Base-by-base conservation (phyloP, 768 basidiomycete genomes). In the Russula olivacea region DNA sequence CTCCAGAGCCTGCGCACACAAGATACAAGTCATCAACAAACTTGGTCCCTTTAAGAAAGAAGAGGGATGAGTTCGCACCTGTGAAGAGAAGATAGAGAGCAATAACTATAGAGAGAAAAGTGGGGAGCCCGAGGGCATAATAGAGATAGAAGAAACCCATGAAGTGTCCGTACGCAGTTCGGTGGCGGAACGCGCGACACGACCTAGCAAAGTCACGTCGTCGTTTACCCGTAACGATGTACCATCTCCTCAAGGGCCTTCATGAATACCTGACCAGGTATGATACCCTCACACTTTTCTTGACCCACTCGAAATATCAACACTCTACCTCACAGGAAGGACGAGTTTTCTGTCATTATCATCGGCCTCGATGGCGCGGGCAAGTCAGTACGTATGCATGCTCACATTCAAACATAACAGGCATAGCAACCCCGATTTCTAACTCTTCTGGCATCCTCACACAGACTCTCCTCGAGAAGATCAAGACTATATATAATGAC, bases 301-400 rank as follows among this genome's bases (percentile, higher is more conserved):
- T 19, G 6, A 7, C n/a, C 21, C 5, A 17, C 30, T 30, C 17
- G 7, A 30, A 19, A 15, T 45, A 1, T 15, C 10, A 17, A 32
- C 15, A 21, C 41, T 34, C 4, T 32, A 6, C 10, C 15, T n/a
- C 23, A 30, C 69, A 89, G 89, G 72, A 91, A 89, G 71, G 86
- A 91, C 63, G 92, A 96, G 69, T 98, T 95, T 72, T 93, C 91
- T 11, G 87, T 98, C 30, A 91, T 98, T 57, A 97, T 98, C 72
- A 86, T 98, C 58, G 96, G 95, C 12, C 81, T 94, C 19, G 93
- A 93, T 73, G 91, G 89, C 17, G 93, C 93, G 34, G 94, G 94
- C 53, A 97, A 97, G 77, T 93, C 93, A 59, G 90, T 91, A 68
- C 67, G 76, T 71, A 50, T 2, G 34, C 10, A 6, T 5, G 5